Percentiles rank a stretch among this genome's conserved stretches.
phyloP scores from a whole-genome alignment of 139 green algal genomes.

The Coelastrella sp. region DNA sequence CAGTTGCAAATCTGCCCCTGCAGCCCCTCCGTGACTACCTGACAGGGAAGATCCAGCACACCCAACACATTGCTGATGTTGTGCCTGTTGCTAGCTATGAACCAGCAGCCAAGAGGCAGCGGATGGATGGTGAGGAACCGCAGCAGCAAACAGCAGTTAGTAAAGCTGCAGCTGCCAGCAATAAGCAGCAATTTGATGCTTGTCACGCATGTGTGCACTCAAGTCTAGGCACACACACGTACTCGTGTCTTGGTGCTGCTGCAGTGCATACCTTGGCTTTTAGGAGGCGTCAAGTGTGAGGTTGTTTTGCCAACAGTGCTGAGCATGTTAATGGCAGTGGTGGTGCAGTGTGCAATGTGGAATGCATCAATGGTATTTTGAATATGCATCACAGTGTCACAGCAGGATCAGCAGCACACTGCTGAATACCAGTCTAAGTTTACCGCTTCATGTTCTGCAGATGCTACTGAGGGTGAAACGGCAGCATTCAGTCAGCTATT shows the following conservation, averaged over 20 bases:
- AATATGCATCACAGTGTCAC: not conserved
- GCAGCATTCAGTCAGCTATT: slow-evolving; percentile 41
- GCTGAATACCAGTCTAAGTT: not conserved
- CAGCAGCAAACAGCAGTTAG: not conserved
- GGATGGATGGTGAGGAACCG: slow-evolving; percentile 29
- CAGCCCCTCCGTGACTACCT: slow-evolving; percentile 63
- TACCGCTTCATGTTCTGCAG: not conserved
- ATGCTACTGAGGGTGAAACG: slow-evolving; percentile 35
- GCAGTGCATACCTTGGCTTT: too few species aligned
- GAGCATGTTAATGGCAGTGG: too few species aligned
- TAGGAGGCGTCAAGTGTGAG: too few species aligned
- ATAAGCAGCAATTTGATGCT: not conserved
- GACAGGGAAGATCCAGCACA: slow-evolving; percentile 47
- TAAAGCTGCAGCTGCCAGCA: not conserved
- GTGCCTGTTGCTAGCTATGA: slow-evolving; percentile 39
- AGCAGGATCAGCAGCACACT: not conserved
- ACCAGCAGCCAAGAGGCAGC: slow-evolving; percentile 56
- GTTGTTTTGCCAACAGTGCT: too few species aligned
- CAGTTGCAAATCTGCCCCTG: not conserved
- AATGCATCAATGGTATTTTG: too few species aligned
- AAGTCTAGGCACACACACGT: too few species aligned
- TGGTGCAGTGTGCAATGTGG: too few species aligned
- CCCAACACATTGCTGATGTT: slow-evolving; percentile 33
- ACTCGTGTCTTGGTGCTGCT: too few species aligned
- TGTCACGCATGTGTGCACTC: too few species aligned